Evolutionary conservation across 2,329 filamentous ascomycete genomes (phyloP), one percentile per base, ranked within the genome.

Genomic region (Sarocladium brachiariae): DNA sequence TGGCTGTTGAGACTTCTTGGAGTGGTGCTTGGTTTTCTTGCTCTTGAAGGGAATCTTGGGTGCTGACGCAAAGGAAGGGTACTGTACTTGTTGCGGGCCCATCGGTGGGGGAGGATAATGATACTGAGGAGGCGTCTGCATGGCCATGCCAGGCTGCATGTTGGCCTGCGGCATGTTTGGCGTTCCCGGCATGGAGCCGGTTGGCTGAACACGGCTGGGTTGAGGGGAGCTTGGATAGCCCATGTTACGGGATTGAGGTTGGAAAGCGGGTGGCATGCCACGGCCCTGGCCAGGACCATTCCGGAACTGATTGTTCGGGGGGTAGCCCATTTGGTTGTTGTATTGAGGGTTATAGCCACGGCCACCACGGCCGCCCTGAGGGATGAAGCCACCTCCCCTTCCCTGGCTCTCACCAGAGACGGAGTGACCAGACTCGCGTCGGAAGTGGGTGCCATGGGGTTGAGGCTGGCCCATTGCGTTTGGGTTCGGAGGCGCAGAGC

Each of bases 401-500:
- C 75, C 76, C 43, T 47, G 43, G 54, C 63, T 64, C 23, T 70
- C 68, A 43, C 65, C 61, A 53, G 92, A 87, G 56, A 83, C 78
- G 19, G 89, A 95, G 63, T 93, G 89, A 33, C 86, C 86, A 25
- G 92, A 96, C 65, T 92, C 87, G 59, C 89, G 86, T 61, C 92
- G 86, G 60, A 89, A 80, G 69, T 97, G 91, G 56, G 72, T 63
- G 39, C 78, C 80, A n/a, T 81, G 77, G 61, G 86, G 86, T 50
- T 52, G 45, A 45, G 41, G 80, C 71, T 49, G 46, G 53, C 77
- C 78, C 59, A 83, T 74, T 53, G 77, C 74, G 56, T 78, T 74
- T 53, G 78, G 77, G 57, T 79, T 78, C 58, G 84, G 80, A 53
- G 81, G 77, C 58, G 81, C 74, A 45, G 81, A 81, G 55, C 77